Percentiles rank a stretch among this genome's conserved stretches.
Evolutionary conservation across 768 basidiomycete genomes (phyloP).

Genomic region (Jaapia argillacea): DNA sequence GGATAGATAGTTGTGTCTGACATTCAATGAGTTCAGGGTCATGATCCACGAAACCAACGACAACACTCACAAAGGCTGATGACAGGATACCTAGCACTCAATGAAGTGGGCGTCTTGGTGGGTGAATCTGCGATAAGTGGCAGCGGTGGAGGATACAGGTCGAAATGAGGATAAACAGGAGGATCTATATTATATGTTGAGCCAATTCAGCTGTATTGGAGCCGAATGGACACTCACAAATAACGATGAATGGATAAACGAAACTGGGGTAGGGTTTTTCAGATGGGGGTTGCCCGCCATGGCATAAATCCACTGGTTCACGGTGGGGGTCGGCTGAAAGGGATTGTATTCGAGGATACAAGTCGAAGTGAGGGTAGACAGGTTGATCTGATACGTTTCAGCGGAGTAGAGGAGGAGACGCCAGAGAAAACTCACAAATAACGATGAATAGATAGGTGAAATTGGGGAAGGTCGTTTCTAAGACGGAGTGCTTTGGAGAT

Average conservation of each 20-base stretch:
- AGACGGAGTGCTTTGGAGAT: no score
- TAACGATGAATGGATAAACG: slow-evolving; percentile 10
- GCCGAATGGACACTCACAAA: slow-evolving; percentile 7
- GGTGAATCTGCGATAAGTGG: no score
- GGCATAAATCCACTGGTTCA: no score
- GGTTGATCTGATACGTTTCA: no score
- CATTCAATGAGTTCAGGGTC: not conserved
- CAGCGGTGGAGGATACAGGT: slow-evolving; percentile 8
- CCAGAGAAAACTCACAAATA: slow-evolving; percentile 7
- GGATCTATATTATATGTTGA: slow-evolving; percentile 8
- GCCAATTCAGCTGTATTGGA: not conserved
- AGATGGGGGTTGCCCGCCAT: no score
- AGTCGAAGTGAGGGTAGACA: no score
- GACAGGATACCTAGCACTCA: slow-evolving; percentile 7
- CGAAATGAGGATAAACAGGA: slow-evolving; percentile 11
- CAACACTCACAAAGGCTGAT: slow-evolving; percentile 8
- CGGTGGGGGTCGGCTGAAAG: no score
- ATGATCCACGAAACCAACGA: not conserved
- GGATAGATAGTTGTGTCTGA: slow-evolving; percentile 11
- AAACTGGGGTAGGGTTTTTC: no score
- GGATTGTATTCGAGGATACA: no score
- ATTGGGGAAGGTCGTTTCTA: no score
- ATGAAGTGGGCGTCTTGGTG: not conserved
- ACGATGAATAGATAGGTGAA: slow-evolving; percentile 9
- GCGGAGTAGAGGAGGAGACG: not conserved